Percentiles rank a stretch among this genome's conserved stretches.
Conservation (phyloP, 352 stramenopile genomes). For the Globisporangium solare region DNA sequence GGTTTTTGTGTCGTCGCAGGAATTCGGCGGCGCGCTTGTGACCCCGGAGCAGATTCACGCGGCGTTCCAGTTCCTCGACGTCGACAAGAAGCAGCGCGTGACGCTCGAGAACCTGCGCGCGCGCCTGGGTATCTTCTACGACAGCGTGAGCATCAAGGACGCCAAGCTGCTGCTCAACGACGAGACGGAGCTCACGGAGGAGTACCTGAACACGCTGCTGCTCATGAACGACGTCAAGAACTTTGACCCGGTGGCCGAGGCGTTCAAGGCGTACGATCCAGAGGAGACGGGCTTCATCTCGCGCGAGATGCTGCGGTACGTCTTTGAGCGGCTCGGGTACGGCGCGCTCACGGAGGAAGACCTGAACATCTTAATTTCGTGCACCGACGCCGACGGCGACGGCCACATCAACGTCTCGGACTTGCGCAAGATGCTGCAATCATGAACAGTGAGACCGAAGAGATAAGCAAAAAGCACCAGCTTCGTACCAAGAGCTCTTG, state of each 20-base stretch:
- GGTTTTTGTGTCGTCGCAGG: constrained; percentile 19
- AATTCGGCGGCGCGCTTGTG: constrained; percentile 79
- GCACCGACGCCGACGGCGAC: constrained; percentile 80
- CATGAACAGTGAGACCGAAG: background rate
- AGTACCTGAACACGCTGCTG: constrained; percentile 76
- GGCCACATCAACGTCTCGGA: constrained; percentile 74
- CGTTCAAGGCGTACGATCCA: constrained; percentile 88
- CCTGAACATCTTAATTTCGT: constrained; percentile 78
- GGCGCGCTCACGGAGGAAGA: constrained; percentile 82
- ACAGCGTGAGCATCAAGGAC: constrained; percentile 81
- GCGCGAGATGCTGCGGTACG: constrained; percentile 71
- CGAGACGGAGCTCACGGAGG: constrained; percentile 62
- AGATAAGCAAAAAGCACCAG: constrained; percentile 11
- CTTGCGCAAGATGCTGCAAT: constrained; percentile 74
- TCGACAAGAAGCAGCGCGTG: constrained; percentile 74
- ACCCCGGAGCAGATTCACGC: constrained; percentile 78
- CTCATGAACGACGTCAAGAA: constrained; percentile 87
- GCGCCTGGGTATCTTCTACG: constrained; percentile 83
- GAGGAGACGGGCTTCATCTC: constrained; percentile 82
- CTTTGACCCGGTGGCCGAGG: constrained; percentile 87
- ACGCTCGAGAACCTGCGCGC: constrained; percentile 79
- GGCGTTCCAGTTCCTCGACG: constrained; percentile 89
- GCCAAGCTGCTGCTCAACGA: constrained; percentile 84
- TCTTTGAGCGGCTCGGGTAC: constrained; percentile 82
- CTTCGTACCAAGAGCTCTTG: background rate